Conservation (phyloP, 495 filamentous ascomycete species). For the Penicillium goetzii region DNA sequence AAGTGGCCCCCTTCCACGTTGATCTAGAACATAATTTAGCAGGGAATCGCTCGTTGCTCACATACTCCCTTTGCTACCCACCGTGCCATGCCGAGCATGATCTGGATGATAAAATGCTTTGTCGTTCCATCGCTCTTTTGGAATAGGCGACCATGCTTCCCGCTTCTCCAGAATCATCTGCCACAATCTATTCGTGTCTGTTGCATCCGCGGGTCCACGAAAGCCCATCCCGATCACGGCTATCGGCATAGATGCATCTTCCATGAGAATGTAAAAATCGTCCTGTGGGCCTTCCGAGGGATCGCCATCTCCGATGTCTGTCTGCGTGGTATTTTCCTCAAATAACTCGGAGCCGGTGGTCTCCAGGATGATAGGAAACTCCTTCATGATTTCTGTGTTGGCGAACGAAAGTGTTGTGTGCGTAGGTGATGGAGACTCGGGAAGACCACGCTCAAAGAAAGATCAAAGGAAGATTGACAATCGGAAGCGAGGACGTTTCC, state of each 20-base stretch:
- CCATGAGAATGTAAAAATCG: slow-evolving; percentile 14
- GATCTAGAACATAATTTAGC: slow-evolving; percentile 15
- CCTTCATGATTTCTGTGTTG: slow-evolving; percentile 5
- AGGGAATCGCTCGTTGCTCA: too few relatives aligned
- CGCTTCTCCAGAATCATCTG: slow-evolving; percentile 53
- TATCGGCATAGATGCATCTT: slow-evolving; percentile 50
- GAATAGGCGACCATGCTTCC: slow-evolving; percentile 55
- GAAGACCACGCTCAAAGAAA: neutral
- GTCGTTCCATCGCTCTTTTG: slow-evolving; percentile 54
- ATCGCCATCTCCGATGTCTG: neutral
- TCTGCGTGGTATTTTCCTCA: neutral
- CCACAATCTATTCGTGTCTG: slow-evolving; percentile 58
- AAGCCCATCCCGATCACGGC: slow-evolving; percentile 66
- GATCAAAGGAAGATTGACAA: neutral
- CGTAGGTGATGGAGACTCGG: neutral
- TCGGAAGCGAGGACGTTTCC: neutral
- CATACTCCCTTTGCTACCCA: neutral
- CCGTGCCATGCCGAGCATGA: slow-evolving; percentile 31
- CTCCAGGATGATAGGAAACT: slow-evolving; percentile 9
- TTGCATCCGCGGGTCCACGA: slow-evolving; percentile 58
- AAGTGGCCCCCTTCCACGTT: slow-evolving; percentile 45
- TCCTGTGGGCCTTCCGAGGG: neutral
- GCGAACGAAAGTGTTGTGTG: neutral
- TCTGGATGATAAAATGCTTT: slow-evolving; percentile 61
- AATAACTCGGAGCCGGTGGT: neutral